Evolutionary conservation across 2,329 filamentous ascomycete genomes (phyloP), one percentile per base, ranked within the genome.

Genomic region (Metarhizium robertsii): DNA sequence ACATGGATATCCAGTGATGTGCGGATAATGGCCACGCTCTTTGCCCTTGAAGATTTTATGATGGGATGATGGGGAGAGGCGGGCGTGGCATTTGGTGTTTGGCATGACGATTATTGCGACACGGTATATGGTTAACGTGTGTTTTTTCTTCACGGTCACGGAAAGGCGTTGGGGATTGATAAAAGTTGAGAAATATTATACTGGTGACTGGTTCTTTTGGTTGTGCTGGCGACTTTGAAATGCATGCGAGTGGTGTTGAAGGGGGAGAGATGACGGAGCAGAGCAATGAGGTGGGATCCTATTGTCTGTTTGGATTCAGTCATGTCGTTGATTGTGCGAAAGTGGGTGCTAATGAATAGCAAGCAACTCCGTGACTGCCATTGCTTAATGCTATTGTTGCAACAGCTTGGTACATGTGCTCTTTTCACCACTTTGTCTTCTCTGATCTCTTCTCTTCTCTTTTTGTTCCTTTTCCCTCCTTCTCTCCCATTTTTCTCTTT

Each of bases 1-100:
- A 59, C 16, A 60, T 62, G 55, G 58, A 62, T 43, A 61, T 65
- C 53, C 53, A 61, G 57, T 64, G 53, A 43, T 25, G 8, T 13
- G 10, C 25, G 20, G n/a, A 2, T 25, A 4, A 25, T 25, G 25
- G 25, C 25, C 4, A 25, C 18, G 13, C 18, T 10, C 20, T 43
- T 11, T 29, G 10, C 14, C 14, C 40, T 38, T 45, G 18, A 10
- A 16, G 16, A 6, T 20, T 20, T 11, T 11, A 34, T n/a, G 45
- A 48, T 32, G 25, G 8, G 45, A 30, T 11, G 8, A 16, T 16
- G 8, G 45, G 20, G 45, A 20, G n/a, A 16, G 40, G 40, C 6
- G 4, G 6, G 11, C n/a, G 16, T 14, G 40, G n/a, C 40, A 6
- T 43, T 46, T 13, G 20, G 8, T n/a, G 16, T 30, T 43, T 30